Evolutionary conservation across 2,329 filamentous ascomycete species (phyloP), one percentile per base, ranked within the genome.

Genomic region (Sclerotinia spermophila): DNA sequence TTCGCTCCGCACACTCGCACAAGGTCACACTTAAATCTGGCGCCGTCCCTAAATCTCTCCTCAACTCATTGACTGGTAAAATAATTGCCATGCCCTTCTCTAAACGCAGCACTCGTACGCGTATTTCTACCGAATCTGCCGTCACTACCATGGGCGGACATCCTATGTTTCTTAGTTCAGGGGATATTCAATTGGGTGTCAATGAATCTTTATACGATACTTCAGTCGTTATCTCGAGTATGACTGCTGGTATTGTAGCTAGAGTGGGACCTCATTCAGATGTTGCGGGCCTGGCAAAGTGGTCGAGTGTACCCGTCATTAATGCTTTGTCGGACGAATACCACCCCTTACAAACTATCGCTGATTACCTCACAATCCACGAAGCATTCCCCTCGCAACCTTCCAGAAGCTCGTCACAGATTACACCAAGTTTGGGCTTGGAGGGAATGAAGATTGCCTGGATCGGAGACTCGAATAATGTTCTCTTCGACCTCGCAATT

Each of bases 141-240:
- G 90, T 97, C 51, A 88, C 91, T n/a, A 84, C 92, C 72, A 87
- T 99, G 84, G 94, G 94, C 51, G 96, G 95, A 0, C 92, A 97
- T 77, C 90, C 96, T 33, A 97, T 99, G 94, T 99, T 99, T 80
- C 82, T 99, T 71, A 94, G 94, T 77, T 96, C 94, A 79, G 91
- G 96, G 69, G 96, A 99, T 79, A 99, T 99, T 73, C 96, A 99
- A 81, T 86, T 99, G 30, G 96, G 96, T 67, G 96, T 92, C 81
- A 99, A 99, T 78, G 96, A 99, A 82, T 94, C 92, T 7, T 86
- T 98, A n/a, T 91, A 93, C 79, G 96, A 99, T 81, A 97, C 94
- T 7, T 90, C 93, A 0, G 86, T 92, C 55, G 93, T 99, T 73
- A 93, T 99, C 75, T 97, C 94, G n/a, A 96, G 92, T 71, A 96